These are phyloP conservation scores for Echeveria elegans DNA, from an alignment of 164 flowering plant genomes.

Conservation along the genomic window DNA sequence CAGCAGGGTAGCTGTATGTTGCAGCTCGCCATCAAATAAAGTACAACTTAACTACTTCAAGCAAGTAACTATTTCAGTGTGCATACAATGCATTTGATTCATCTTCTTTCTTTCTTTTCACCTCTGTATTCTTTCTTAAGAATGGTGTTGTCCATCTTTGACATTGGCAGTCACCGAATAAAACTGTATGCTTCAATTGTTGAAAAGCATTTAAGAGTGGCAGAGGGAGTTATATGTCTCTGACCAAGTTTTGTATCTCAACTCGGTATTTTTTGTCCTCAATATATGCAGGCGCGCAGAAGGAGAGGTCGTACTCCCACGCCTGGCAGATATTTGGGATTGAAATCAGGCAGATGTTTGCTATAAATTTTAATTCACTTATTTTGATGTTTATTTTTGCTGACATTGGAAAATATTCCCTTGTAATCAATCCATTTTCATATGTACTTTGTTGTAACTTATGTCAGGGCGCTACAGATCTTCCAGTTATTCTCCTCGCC, in stretches of 20 bases:
- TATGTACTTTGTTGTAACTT: conserved; percentile 17
- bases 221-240: neutral
- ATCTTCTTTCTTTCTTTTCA: too few relatives aligned
- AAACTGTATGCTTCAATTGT: too few relatives aligned
- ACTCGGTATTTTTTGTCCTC: conserved; percentile 1
- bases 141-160: too few relatives aligned
- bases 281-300: neutral
- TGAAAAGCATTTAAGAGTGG: neutral
- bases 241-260: neutral
- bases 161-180: neutral
- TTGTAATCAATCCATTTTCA: conserved; percentile 20
- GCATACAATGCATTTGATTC: too few relatives aligned
- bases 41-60: too few relatives aligned
- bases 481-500: conserved; percentile 19
- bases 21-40: too few relatives aligned
- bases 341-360: conserved; percentile 51
- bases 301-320: conserved; percentile 79
- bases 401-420: neutral
- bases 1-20: conserved; percentile 99
- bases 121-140: too few relatives aligned
- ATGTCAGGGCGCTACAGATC: conserved; percentile 12
- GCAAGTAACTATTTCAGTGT: too few relatives aligned
- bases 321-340: conserved; percentile 77
- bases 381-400: too few relatives aligned
- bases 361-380: neutral